A percentile compares a stretch with the other conserved stretches of the same genome.
Evolutionary conservation across 2,329 filamentous ascomycete species (phyloP).

Genomic region (Arthrocladium fulminans): DNA sequence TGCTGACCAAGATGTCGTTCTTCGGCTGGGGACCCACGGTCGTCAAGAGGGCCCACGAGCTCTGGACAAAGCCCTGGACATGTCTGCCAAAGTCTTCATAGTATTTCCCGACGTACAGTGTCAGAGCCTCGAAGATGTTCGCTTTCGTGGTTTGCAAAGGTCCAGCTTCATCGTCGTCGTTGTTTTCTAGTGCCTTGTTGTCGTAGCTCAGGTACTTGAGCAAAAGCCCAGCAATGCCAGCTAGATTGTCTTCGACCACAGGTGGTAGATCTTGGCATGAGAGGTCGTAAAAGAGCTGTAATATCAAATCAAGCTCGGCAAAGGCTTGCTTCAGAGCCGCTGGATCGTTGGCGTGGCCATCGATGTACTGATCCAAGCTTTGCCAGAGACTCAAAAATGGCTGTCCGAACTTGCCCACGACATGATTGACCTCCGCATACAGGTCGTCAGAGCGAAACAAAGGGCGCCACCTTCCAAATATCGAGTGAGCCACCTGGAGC

Average conservation of each 20-base stretch:
- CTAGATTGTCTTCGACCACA: constrained; percentile 82
- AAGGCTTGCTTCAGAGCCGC: constrained; percentile 67
- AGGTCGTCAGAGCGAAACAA: constrained; percentile 87
- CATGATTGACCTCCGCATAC: constrained; percentile 93
- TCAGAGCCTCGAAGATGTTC: constrained; percentile 83
- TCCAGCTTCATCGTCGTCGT: constrained; percentile 83
- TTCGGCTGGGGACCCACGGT: constrained; percentile 79
- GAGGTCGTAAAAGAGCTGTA: constrained; percentile 91
- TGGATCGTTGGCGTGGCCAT: constrained; percentile 67
- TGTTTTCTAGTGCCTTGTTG: constrained; percentile 70
- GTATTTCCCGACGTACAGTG: constrained; percentile 88
- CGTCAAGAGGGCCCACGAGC: constrained; percentile 84
- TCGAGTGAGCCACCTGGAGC: constrained; percentile 93
- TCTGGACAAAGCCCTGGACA: constrained; percentile 75
- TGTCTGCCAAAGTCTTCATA: constrained; percentile 83
- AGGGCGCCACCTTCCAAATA: constrained; percentile 92
- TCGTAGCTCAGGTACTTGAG: constrained; percentile 91
- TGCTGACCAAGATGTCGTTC: constrained; percentile 90
- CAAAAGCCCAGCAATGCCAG: constrained; percentile 65
- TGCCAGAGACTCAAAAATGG: constrained; percentile 67
- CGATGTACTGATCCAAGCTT: constrained; percentile 49
- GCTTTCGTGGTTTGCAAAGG: constrained; percentile 80
- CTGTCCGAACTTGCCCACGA: constrained; percentile 71
- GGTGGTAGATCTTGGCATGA: constrained; percentile 96
- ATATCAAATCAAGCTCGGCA: constrained; percentile 73